Conservation (phyloP, 2,329 filamentous ascomycete genomes). For the Aspergillus udagawae region DNA sequence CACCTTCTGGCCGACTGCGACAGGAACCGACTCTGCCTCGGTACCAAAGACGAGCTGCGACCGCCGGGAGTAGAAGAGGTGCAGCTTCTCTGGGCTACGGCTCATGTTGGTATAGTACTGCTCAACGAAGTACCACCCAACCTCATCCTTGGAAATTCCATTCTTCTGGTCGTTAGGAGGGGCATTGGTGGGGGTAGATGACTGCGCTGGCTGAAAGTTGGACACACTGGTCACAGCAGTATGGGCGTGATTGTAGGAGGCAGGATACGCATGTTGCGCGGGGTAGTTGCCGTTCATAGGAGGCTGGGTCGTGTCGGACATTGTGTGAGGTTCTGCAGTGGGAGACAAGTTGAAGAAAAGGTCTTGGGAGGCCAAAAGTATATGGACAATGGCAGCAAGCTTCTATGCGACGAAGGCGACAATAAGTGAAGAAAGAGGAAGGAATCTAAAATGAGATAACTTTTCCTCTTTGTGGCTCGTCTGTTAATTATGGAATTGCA, state of each 20-base stretch:
- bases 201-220: slow-evolving; percentile 38
- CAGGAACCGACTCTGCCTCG: slow-evolving; percentile 82
- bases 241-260: slow-evolving; percentile 34
- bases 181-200: slow-evolving; percentile 37
- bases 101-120: slow-evolving; percentile 98
- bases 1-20: slow-evolving; percentile 85
- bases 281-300: slow-evolving; percentile 42
- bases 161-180: slow-evolving; percentile 37
- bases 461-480: slow-evolving; percentile 5
- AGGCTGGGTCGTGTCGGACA: slow-evolving; percentile 39
- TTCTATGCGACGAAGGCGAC: not conserved
- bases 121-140: slow-evolving; percentile 99
- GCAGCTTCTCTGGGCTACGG: slow-evolving; percentile 89
- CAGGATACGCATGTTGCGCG: slow-evolving; percentile 36
- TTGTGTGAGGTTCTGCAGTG: slow-evolving; percentile 20
- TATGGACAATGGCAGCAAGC: not conserved
- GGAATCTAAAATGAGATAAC: slow-evolving; percentile 1
- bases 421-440: slow-evolving; percentile 1
- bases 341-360: slow-evolving; percentile 1
- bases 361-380: not conserved
- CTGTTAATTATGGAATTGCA: slow-evolving; percentile 1
- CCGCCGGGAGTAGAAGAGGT: slow-evolving; percentile 92
- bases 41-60: slow-evolving; percentile 92
- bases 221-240: slow-evolving; percentile 32
- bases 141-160: slow-evolving; percentile 75